Base-by-base conservation (phyloP, 2,329 filamentous ascomycete species). In the Aureobasidium sp. region DNA sequence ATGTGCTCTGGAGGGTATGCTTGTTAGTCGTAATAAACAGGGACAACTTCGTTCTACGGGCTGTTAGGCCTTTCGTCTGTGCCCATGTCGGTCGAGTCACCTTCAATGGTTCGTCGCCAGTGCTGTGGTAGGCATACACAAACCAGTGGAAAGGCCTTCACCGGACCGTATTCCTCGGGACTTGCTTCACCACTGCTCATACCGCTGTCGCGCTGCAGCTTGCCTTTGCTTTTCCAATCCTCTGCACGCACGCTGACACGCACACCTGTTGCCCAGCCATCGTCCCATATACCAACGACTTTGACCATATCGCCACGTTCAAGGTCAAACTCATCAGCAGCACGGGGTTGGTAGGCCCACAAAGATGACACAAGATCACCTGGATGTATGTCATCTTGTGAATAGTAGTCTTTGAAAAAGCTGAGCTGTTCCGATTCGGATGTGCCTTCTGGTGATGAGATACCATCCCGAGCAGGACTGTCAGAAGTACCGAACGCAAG, bases 391-490 rank as follows among this genome's bases (percentile, higher is more conserved):
- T 97, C 92, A 69, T 97, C 94, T 68, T 93, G 88, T 2, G 93
- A 97, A 73, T 99, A 99, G 76, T 99, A 99, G 74, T 99, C 94
- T 72, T 96, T 96, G 84, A 99, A 99, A 72, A 91, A 96, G 4
- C 90, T 87, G 60, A 99, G 79, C 74, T 97, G 94, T 75, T 99
- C 94, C 0, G 93, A 97, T 73, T 97, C 91, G 64, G 93, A 91
- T 69, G 91, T 96, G 29, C 88, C 91, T 69, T 89, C 89, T 0
- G 91, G 91, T 3, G 92, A 97, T 3, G 92, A 96, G 75, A 90
- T 87, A 39, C 51, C n/a, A 58, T 87, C 87, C 29, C 81, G 87
- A 72, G 84, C 91, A 63, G 91, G 91, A 11, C 91, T 96, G 14
- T 85, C 81, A 63, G 89, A 63, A 76, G 83, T 76, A 9, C 64